Base-by-base conservation (phyloP, 2,329 filamentous ascomycete genomes). In the Eutypa lata region DNA sequence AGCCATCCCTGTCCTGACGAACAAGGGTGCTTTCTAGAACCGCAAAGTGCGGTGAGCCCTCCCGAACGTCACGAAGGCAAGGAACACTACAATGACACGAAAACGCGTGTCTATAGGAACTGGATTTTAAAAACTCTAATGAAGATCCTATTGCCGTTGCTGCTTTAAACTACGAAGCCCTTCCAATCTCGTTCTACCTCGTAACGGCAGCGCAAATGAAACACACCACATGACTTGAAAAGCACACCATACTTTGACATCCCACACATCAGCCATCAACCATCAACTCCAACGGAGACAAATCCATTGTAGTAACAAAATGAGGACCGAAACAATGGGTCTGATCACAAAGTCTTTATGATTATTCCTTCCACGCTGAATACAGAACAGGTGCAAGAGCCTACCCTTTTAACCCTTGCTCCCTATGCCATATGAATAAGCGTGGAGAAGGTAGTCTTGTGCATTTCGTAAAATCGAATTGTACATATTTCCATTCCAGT, bases 401-500 rank as follows among this genome's bases (percentile, higher is more conserved):
- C 47, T 45, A 47, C 57, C 42, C 26, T 26, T 24, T 26, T 45
- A n/a, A 26, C 42, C 21, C 42, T 56, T 49, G 56, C 59, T 48
- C 47, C 54, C 53, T 53, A 49, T 58, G 57, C 52, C 52, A 50
- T n/a, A n/a, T 59, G 53, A 55, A 59, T 57, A 59, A 57, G 58
- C 57, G 59, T 57, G 61, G 58, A 51, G 24, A 60, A 44, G 38
- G 57, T 57, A 61, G 59, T 65, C 56, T 64, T 63, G 61, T 64
- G 61, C 61, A 58, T 62, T 64, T 60, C 61, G 53, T 58, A 65
- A 68, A 61, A 66, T 65, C 65, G 68, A 68, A 68, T 69, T 67
- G 67, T 72, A 71, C 70, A 71, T 62, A 65, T 16, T 65, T 64
- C 63, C 64, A 61, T 61, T 64, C 68, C 65, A 61, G 65, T 68